Conservation (phyloP, 371 early-diverging fungal species). For the Zychaea mexicana region DNA sequence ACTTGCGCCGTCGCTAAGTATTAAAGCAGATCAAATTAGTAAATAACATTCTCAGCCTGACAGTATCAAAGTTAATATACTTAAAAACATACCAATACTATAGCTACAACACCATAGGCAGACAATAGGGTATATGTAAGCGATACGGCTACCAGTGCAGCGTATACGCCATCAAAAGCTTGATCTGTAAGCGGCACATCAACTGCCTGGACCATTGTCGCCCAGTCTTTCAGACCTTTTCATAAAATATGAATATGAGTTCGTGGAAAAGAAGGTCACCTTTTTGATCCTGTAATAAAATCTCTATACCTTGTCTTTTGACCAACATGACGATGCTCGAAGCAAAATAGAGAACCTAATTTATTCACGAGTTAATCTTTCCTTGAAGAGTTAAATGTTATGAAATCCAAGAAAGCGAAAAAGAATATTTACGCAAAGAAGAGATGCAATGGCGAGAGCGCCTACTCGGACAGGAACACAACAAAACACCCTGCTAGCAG, state of each 20-base stretch:
- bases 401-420: not conserved
- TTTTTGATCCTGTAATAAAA: not conserved
- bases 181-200: slow-evolving; percentile 25
- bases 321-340: slow-evolving; percentile 17
- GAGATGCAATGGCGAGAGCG: slow-evolving; percentile 21
- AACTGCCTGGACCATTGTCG: slow-evolving; percentile 20
- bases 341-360: slow-evolving; percentile 19
- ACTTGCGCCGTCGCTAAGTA: slow-evolving; percentile 34
- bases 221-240: slow-evolving; percentile 27
- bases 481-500: slow-evolving; percentile 23
- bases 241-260: no score
- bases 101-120: slow-evolving; percentile 19
- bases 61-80: no score
- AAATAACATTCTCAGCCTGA: not conserved
- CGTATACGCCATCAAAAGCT: slow-evolving; percentile 30
- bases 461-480: slow-evolving; percentile 31
- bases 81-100: slow-evolving; percentile 26
- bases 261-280: not conserved
- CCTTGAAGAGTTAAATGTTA: not conserved
- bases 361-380: no score
- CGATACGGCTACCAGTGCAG: slow-evolving; percentile 18
- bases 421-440: slow-evolving; percentile 22
- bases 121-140: slow-evolving; percentile 24
- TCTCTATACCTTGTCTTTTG: slow-evolving; percentile 15
- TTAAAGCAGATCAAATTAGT: no score